Evolutionary conservation across 2,329 filamentous ascomycete species (phyloP), one percentile per base, ranked within the genome.

Genomic region (Aspergillus sp.): DNA sequence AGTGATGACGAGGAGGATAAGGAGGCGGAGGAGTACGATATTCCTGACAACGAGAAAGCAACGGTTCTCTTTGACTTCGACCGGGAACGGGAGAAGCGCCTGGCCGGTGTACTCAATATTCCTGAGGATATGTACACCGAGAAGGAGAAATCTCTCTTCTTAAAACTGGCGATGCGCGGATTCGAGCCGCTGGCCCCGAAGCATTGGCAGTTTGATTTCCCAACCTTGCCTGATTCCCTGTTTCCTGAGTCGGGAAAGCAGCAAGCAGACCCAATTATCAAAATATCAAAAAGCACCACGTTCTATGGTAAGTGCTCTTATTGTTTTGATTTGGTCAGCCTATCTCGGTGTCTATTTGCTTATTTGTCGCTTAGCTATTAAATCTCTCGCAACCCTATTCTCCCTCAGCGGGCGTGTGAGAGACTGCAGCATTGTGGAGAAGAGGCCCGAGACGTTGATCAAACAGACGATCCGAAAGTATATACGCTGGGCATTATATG

Each of bases 111-210:
- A 1, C 62, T 75, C 23, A 66, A 71, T 46, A 67, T 82, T 5
- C 76, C 77, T 3, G 64, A 68, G 11, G 73, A 73, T 24, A 77
- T 79, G 45, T 86, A 81, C 80, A 74, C 77, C 3, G 73, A 79
- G 24, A 79, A 81, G 52, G 82, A 85, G 55, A 77, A 80, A 41
- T 77, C 78, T 35, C 71, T 86, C 2, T 81, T 81, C 62, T 78
- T 80, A 57, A 80, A 80, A 57, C 76, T 86, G 31, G 77, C 77
- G 6, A 78, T 81, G 72, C 81, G 84, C 43, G 84, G 84, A 15
- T 80, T 79, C 52, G 83, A 86, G 69, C 80, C 84, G 9, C 68
- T 86, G 1, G 66, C 86, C 12, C 82, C 82, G 2, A 67, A 70
- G 12, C 73, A 73, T 59, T 86, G 83, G 82, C 72, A 75, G 45